Evolutionary conservation across 2,329 filamentous ascomycete genomes (phyloP).

Genomic region (Aspergillus sp.): DNA sequence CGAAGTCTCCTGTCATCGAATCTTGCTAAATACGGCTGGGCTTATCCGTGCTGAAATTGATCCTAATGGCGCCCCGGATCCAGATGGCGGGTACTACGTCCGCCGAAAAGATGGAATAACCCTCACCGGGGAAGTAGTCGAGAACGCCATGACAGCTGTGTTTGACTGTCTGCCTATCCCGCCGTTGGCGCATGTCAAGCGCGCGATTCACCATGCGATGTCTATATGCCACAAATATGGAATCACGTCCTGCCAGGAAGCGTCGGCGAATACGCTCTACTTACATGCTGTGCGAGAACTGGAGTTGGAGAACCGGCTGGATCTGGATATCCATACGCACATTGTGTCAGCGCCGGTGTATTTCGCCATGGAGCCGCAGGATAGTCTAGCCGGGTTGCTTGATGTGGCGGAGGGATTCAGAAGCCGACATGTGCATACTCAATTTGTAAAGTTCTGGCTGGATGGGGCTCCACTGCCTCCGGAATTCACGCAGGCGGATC

Average conservation of each 20-base stretch:
- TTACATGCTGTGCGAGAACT: constrained; percentile 30
- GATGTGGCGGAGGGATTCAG: constrained; percentile 26
- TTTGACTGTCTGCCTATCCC: constrained; percentile 25
- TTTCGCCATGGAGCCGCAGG: constrained; percentile 24
- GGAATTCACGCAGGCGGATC: constrained; percentile 29
- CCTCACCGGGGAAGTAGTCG: constrained; percentile 33
- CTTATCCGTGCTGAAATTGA: constrained; percentile 29
- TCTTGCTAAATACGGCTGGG: constrained; percentile 31
- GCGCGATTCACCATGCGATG: constrained; percentile 26
- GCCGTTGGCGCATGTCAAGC: constrained; percentile 25
- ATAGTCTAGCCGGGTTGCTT: constrained; percentile 24
- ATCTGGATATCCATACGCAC: constrained; percentile 30
- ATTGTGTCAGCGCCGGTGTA: constrained; percentile 27
- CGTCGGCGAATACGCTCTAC: constrained; percentile 29
- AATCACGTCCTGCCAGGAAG: constrained; percentile 37
- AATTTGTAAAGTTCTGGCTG: constrained; percentile 39
- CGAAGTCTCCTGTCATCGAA: constrained; percentile 31
- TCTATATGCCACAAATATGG: constrained; percentile 28
- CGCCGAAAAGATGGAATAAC: constrained; percentile 26
- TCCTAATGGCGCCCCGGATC: constrained; percentile 20
- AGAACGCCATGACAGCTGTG: constrained; percentile 27
- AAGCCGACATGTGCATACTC: constrained; percentile 31
- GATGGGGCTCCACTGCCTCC: constrained; percentile 37
- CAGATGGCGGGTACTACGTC: constrained; percentile 25
- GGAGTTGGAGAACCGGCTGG: constrained; percentile 25